phyloP scores from a whole-genome alignment of 2,329 filamentous ascomycete species.

The Apiospora pterosperma region DNA sequence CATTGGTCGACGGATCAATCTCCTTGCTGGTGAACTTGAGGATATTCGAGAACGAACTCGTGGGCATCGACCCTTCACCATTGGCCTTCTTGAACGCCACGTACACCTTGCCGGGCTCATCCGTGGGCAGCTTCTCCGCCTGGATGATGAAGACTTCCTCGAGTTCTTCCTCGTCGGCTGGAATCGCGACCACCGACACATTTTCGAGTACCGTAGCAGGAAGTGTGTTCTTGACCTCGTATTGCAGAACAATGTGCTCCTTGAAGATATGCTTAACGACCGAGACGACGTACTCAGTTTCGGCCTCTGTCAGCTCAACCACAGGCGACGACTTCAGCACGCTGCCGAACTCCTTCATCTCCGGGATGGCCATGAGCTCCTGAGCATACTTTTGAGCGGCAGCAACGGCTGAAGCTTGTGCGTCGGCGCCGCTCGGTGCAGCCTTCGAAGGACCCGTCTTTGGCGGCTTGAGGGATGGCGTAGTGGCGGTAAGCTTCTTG shows the following conservation, averaged over 20 bases:
- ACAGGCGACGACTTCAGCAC: constrained; percentile 87
- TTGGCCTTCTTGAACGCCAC: constrained; percentile 86
- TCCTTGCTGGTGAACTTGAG: constrained; percentile 98
- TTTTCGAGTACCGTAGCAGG: constrained; percentile 88
- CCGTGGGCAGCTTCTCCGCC: constrained; percentile 74
- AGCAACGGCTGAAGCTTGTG: constrained; percentile 71
- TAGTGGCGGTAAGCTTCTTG: constrained; percentile 92
- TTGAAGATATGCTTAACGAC: constrained; percentile 98
- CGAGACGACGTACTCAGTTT: constrained; percentile 94
- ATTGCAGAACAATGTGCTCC: constrained; percentile 92
- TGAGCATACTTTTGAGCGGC: constrained; percentile 85
- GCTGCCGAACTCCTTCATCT: constrained; percentile 83
- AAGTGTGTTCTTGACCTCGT: constrained; percentile 96
- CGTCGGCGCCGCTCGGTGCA: constrained; percentile 66
- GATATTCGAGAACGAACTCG: constrained; percentile 82
- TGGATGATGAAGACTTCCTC: constrained; percentile 95
- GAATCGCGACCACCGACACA: constrained; percentile 77
- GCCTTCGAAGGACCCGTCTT: constrained; percentile 75
- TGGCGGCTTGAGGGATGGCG: constrained; percentile 90
- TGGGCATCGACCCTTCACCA: constrained; percentile 73
- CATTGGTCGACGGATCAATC: constrained; percentile 89
- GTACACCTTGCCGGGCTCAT: constrained; percentile 90
- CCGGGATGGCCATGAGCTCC: constrained; percentile 83
- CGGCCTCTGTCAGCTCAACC: constrained; percentile 90
- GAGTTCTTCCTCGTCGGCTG: constrained; percentile 75